These are phyloP conservation scores for Fraxinus nigra DNA, from an alignment of 305 asterid species.

Conservation along the genomic window DNA sequence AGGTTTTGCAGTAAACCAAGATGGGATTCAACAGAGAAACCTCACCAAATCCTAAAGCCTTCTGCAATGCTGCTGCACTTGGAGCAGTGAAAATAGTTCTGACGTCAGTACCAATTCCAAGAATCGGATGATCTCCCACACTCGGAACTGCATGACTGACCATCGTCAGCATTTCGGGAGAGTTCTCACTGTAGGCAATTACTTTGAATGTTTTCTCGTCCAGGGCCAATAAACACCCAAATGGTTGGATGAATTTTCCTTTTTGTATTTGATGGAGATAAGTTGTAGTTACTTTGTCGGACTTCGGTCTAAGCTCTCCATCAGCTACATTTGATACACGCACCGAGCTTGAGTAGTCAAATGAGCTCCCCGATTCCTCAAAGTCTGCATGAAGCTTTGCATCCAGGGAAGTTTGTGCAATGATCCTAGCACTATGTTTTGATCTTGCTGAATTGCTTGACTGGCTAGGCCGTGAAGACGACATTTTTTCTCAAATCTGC, in stretches of 20 bases:
- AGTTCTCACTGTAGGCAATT: conserved; percentile 84
- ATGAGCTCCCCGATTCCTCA: conserved; percentile 83
- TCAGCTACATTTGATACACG: conserved; percentile 37
- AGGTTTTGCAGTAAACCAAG: conserved; percentile 80
- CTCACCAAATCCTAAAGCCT: conserved; percentile 88
- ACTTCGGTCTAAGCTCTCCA: conserved; percentile 39
- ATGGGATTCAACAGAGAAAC: conserved; percentile 81
- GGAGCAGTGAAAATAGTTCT: conserved; percentile 74
- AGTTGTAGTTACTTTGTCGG: conserved; percentile 69
- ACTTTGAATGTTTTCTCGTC: conserved; percentile 81
- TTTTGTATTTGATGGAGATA: conserved; percentile 92
- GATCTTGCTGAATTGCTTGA: conserved; percentile 71
- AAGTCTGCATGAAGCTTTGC: conserved; percentile 86
- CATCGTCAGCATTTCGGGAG: conserved; percentile 93
- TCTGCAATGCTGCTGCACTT: conserved; percentile 77
- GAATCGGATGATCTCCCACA: conserved; percentile 76
- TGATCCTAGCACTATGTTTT: conserved; percentile 68
- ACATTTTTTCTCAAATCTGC: conserved; percentile 53
- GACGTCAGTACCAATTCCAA: conserved; percentile 76
- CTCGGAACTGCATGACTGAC: conserved; percentile 88
- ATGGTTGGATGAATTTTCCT: conserved; percentile 80
- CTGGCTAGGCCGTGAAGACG: conserved; percentile 58
- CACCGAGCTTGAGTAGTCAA: conserved; percentile 83
- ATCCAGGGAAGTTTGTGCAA: conserved; percentile 82
- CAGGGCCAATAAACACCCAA: conserved; percentile 84